These are phyloP conservation scores for Thielaviopsis populi DNA, from an alignment of 2,329 filamentous ascomycete genomes.

Conservation along the genomic window DNA sequence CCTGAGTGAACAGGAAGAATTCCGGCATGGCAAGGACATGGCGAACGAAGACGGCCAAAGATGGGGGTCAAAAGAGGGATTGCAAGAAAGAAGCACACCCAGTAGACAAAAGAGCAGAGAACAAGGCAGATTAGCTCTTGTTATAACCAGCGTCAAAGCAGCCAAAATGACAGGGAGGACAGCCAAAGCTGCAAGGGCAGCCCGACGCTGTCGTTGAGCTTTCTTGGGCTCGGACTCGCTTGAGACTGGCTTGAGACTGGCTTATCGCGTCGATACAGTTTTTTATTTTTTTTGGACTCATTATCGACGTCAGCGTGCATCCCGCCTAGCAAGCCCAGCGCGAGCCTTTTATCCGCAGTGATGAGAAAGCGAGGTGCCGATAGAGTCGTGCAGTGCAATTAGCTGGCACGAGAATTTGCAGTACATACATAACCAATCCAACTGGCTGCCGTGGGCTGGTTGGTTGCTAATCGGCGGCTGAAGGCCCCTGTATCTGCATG, in stretches of 20 bases:
- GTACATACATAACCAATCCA: background rate
- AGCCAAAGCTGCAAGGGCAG: background rate
- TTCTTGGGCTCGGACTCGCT: background rate
- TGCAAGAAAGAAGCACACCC: background rate
- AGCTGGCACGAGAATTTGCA: background rate
- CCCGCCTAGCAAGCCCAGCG: background rate
- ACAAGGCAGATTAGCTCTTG: background rate
- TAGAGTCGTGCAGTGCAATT: background rate
- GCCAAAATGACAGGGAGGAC: background rate
- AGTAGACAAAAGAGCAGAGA: background rate
- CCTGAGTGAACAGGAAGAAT: conserved; percentile 54
- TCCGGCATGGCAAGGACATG: conserved; percentile 35
- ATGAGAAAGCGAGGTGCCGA: background rate
- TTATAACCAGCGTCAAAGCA: background rate
- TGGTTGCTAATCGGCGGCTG: background rate
- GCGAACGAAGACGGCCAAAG: background rate
- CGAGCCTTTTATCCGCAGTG: background rate
- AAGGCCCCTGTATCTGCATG: background rate
- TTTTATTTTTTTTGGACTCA: background rate
- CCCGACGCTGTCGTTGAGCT: background rate
- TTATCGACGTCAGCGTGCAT: background rate
- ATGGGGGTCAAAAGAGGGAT: background rate
- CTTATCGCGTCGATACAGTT: background rate
- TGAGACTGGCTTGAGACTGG: background rate
- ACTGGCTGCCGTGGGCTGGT: background rate